Evolutionary conservation across 1,284 basidiomycete species (phyloP), one percentile per base, ranked within the genome.

Genomic region (Gomphus bonarii): DNA sequence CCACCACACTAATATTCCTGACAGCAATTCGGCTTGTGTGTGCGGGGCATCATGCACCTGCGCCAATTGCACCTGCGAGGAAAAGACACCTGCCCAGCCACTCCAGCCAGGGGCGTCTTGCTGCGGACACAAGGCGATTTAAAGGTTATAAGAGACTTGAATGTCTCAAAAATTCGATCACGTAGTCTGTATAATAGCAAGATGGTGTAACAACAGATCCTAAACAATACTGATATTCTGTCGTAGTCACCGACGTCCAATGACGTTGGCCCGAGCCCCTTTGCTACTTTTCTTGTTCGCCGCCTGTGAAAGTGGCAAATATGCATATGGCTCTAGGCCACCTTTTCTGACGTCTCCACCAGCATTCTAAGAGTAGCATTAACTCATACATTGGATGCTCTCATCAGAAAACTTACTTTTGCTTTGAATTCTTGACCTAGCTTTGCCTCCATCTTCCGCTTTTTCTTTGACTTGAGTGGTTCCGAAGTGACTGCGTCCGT

Each of bases 341-440:
- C 82, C 79, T 67, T 83, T 89, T 71, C 91, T 95, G 68, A 97
- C 77, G 69, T 97, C 95, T 36, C 95, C 94, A 42, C 89, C 89
- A 30, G 92, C 95, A 73, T 84, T 88, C 93, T 95, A 70, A 58
- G 9, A 50, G 22, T 30, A 36, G 2, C 50, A 16, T 51, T 9
- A 38, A 25, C 31, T 20, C 40, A 59, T 16, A 47, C n/a, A 28
- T 16, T 36, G 8, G 30, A 22, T 28, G 40, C 59, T 38, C 35
- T 28, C 3, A 28, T 33, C 38, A 47, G 7, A 50, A 8, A 25
- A 65, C 75, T 57, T 61, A 84, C 85, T 77, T 86, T 86, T 47
- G 92, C 83, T 68, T 91, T 95, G 77, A 95, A 97, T 70, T 97
- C 93, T 28, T 84, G 80, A 7, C 95, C 94, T 55, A 95, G 72